Percentiles rank a stretch among this genome's conserved stretches.
These are phyloP conservation scores for Jackrogersella multiformis DNA, from an alignment of 495 filamentous ascomycete species.

Conservation along the genomic window DNA sequence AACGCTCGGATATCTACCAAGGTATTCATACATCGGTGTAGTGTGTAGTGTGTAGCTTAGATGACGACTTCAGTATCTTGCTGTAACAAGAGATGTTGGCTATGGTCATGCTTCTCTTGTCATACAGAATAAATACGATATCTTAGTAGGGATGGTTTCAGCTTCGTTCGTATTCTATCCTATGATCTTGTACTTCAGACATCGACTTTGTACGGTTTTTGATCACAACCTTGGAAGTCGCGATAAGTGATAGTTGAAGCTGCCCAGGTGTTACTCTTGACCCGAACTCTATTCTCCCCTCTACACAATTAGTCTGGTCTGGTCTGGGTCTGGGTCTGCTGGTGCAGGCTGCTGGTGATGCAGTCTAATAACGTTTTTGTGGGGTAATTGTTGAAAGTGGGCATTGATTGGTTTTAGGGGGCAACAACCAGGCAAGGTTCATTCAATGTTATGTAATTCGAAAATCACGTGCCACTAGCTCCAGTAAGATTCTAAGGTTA, in stretches of 20 bases:
- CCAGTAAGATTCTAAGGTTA: conserved; percentile 19
- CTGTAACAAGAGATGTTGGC: not conserved
- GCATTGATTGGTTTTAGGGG: conserved; percentile 13
- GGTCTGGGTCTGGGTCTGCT: not conserved
- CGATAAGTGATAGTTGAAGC: not conserved
- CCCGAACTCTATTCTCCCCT: no score
- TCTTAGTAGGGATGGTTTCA: conserved; percentile 2
- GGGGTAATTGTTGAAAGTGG: conserved; percentile 2
- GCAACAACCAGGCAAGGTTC: not conserved
- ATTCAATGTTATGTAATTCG: conserved; percentile 15
- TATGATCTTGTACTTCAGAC: not conserved
- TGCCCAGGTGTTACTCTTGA: no score
- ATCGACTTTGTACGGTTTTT: not conserved
- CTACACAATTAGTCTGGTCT: conserved; percentile 18
- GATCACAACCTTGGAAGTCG: not conserved
- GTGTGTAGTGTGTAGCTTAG: not conserved
- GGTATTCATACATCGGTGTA: not conserved
- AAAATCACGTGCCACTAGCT: conserved; percentile 26
- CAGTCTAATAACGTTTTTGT: conserved; percentile 18
- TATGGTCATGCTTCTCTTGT: conserved; percentile 2
- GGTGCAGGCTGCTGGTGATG: conserved; percentile 2
- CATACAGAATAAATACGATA: conserved; percentile 8
- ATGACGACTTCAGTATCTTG: not conserved
- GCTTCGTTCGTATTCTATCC: not conserved
- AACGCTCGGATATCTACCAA: no score